Evolutionary conservation across 2,329 filamentous ascomycete species (phyloP).

Genomic region (Trichoderma asperellum): DNA sequence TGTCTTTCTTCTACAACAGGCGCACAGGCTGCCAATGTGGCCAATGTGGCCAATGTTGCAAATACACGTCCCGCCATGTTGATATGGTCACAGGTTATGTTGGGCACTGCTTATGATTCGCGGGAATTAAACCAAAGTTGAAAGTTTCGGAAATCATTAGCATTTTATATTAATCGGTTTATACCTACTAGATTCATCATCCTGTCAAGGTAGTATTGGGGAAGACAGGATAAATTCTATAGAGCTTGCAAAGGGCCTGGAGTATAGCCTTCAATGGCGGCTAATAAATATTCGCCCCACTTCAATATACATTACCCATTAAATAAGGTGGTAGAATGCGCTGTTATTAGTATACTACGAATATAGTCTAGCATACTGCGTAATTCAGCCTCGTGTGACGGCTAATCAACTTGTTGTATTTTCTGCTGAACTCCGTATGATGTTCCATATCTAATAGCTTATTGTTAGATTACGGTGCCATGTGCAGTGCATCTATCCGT

Average conservation of each 20-base stretch:
- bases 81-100: not conserved
- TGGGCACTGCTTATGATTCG: not conserved
- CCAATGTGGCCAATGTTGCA: slow-evolving; percentile 9
- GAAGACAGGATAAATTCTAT: slow-evolving; percentile 8
- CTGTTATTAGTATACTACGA: not conserved
- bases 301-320: slow-evolving; percentile 6
- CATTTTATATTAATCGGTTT: not conserved
- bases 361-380: not conserved
- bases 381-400: slow-evolving; percentile 7
- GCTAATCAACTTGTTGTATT: slow-evolving; percentile 2
- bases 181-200: not conserved
- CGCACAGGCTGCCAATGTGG: slow-evolving; percentile 14
- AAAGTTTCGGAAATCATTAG: not conserved
- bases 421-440: not conserved
- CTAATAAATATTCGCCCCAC: slow-evolving; percentile 17
- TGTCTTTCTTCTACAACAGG: slow-evolving; percentile 8
- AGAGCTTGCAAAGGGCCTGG: not conserved
- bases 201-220: not conserved
- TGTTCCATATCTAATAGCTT: not conserved
- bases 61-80: slow-evolving; percentile 9
- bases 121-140: not conserved
- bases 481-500: not conserved
- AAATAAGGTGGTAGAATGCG: slow-evolving; percentile 16
- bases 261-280: slow-evolving; percentile 23
- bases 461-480: not conserved